Conservation (phyloP, 2,329 filamentous ascomycete species). For the Domatiomyces catenatus region DNA sequence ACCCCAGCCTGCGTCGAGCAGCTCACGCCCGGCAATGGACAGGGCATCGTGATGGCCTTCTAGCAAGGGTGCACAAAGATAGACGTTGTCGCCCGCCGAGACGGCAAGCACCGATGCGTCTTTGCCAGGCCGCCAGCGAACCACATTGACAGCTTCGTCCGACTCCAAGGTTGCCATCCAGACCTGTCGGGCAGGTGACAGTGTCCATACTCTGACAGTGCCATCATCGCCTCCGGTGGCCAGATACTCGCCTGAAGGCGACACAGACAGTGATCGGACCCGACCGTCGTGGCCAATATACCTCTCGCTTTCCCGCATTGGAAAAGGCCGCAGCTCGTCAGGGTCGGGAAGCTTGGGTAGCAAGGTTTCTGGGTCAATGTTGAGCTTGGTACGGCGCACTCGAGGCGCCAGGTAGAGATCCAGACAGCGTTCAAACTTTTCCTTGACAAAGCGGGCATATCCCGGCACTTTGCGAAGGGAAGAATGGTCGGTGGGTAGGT, state of each 20-base stretch:
- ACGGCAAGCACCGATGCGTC: constrained; percentile 71
- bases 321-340: constrained; percentile 88
- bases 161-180: constrained; percentile 64
- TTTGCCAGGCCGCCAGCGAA: constrained; percentile 76
- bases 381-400: constrained; percentile 81
- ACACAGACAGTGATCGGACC: constrained; percentile 69
- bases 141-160: constrained; percentile 65
- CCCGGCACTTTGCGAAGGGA: constrained; percentile 82
- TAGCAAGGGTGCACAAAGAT: constrained; percentile 62
- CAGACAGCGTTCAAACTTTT: constrained; percentile 87
- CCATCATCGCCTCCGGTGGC: constrained; percentile 92
- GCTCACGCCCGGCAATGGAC: constrained; percentile 54
- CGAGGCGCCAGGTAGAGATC: constrained; percentile 91
- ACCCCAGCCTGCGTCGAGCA: constrained; percentile 82
- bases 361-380: constrained; percentile 87
- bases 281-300: constrained; percentile 80
- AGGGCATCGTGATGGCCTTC: constrained; percentile 1
- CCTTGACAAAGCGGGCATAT: constrained; percentile 80
- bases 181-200: constrained; percentile 70
- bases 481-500: constrained; percentile 65
- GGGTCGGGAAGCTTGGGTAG: constrained; percentile 86
- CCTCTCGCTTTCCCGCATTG: constrained; percentile 71
- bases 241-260: constrained; percentile 70
- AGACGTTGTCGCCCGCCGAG: constrained; percentile 70
- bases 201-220: constrained; percentile 77